Conservation (phyloP, 768 basidiomycete species). For the Calocybe gangraenosa region DNA sequence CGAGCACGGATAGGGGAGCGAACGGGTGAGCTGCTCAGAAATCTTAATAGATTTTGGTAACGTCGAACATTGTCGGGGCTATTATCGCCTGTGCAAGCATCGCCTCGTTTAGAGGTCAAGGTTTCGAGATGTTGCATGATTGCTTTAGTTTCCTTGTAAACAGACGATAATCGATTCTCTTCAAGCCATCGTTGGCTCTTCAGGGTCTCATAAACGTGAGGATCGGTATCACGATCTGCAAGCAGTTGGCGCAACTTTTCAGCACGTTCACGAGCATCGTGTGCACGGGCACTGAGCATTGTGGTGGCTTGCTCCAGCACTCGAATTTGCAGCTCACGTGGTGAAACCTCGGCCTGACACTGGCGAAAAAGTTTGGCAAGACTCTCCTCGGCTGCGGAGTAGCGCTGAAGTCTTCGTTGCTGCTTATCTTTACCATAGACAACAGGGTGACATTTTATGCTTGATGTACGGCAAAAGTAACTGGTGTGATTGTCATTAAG, state of each 20-base stretch:
- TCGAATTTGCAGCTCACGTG: slow-evolving; percentile 43
- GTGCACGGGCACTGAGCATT: slow-evolving; percentile 38
- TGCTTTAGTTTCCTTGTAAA: slow-evolving; percentile 31
- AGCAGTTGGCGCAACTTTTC: slow-evolving; percentile 35
- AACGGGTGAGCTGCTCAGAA: slow-evolving; percentile 32
- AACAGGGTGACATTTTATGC: no score
- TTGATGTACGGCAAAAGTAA: no score
- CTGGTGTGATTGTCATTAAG: no score
- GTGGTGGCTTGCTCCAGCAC: slow-evolving; percentile 40
- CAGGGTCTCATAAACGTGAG: slow-evolving; percentile 29
- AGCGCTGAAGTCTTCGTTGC: slow-evolving; percentile 32
- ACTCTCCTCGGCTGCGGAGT: slow-evolving; percentile 39
- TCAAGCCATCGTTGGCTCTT: slow-evolving; percentile 49
- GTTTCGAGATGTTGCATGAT: slow-evolving; percentile 31
- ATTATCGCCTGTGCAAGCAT: slow-evolving; percentile 9
- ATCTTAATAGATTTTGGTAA: slow-evolving; percentile 31
- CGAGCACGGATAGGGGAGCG: slow-evolving; percentile 23
- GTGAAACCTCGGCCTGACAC: slow-evolving; percentile 29
- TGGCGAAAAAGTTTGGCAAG: slow-evolving; percentile 31
- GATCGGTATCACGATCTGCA: slow-evolving; percentile 33
- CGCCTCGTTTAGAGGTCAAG: slow-evolving; percentile 17
- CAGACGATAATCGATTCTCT: slow-evolving; percentile 37
- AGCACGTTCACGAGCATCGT: slow-evolving; percentile 39
- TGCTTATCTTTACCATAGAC: background rate
- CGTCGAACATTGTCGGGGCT: slow-evolving; percentile 24